phyloP scores from a whole-genome alignment of 164 flowering plant genomes.

The Piper betle region DNA sequence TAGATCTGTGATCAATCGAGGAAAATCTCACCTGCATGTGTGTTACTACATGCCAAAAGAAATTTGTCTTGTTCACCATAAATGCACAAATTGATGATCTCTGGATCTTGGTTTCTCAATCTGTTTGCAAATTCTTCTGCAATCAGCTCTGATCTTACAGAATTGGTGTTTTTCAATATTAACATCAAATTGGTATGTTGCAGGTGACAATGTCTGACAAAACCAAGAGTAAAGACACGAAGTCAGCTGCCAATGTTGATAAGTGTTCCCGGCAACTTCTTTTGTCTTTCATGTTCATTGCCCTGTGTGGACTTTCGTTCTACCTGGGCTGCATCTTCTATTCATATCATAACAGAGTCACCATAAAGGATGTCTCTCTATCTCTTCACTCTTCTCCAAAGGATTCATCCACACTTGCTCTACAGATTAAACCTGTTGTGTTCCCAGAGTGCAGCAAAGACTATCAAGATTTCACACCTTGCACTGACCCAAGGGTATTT shows the following conservation, averaged over 20 bases:
- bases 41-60: no score
- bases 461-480: constrained; percentile 90
- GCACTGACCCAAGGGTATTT: constrained; percentile 90
- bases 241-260: constrained; percentile 28
- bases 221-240: neutral
- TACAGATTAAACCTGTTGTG: constrained; percentile 34
- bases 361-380: constrained; percentile 14
- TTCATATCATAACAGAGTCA: constrained; percentile 34
- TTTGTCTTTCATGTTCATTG: neutral
- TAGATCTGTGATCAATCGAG: no score
- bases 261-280: constrained; percentile 7
- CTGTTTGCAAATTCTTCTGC: no score
- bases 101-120: no score
- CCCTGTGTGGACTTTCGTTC: constrained; percentile 1
- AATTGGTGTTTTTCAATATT: no score
- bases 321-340: constrained; percentile 39
- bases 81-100: no score
- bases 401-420: constrained; percentile 27
- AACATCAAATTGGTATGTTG: neutral
- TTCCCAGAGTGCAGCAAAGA: constrained; percentile 67
- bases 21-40: no score
- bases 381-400: constrained; percentile 20
- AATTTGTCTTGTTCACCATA: no score
- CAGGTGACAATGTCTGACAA: neutral
- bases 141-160: no score